Base-by-base conservation (phyloP, 140 eudicot genomes). In the Stevia rebaudiana region DNA sequence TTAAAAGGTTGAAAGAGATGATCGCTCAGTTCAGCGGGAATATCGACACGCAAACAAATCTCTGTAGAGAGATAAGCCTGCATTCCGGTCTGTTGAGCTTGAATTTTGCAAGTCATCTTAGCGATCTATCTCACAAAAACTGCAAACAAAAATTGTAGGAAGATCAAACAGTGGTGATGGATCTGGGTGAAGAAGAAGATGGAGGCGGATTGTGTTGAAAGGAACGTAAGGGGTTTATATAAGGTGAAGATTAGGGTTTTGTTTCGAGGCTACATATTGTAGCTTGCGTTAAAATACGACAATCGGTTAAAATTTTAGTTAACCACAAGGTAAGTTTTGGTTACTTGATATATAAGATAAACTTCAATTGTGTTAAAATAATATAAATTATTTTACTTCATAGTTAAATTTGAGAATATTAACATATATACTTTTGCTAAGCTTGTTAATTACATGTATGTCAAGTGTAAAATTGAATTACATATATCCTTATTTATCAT, bases 1-100 rank as follows among this genome's bases (percentile, higher is more conserved):
- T 13, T 53, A 39, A 55, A 51, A 10, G 1, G n/a, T 13, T 28
- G 21, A 54, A 25, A 28, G 13, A 56, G 21, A 41, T 41, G 66
- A 86, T 63, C 79, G 84, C 94, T 86, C 89, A 75, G 94, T 75
- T 74, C 86, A 86, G 94, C 89, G 88, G 94, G 79, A 52, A 75
- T 59, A 22, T 86, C 94, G 94, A 82, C 94, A 86, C 70, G 89
- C 89, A 80, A 74, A 74, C 67, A 68, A 36, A 68, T 37, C 69
- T 74, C 65, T 8, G 21, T 0, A 55, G 41, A 56, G 76, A 69
- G n/a, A 64, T 30, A 56, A 56, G 66, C 66, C 84, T 76, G 86
- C 94, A 80, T 74, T 86, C 81, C 94, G 94, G 94, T 85, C 94
- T 86, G 89, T 82, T 86, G 94, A 86, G 94, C 94, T 86, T 86